These are phyloP conservation scores for Amanita pseudoporphyria DNA, from an alignment of 768 basidiomycete species.

Conservation along the genomic window DNA sequence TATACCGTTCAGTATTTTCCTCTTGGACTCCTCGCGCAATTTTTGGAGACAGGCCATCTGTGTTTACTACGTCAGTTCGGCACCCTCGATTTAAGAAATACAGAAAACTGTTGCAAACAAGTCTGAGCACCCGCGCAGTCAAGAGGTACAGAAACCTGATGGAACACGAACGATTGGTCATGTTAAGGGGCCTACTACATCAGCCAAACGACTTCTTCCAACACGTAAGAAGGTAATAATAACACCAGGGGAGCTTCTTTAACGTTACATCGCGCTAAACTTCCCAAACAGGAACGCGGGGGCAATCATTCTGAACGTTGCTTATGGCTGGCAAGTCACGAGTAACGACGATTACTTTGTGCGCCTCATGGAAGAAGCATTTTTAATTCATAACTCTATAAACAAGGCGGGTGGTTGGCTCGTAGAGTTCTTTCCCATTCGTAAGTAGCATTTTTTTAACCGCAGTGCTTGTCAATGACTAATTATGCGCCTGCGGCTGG, in stretches of 20 bases:
- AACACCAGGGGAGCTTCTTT: neutral
- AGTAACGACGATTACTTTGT: constrained; percentile 26
- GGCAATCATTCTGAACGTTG: constrained; percentile 25
- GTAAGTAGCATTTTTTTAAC: constrained; percentile 15
- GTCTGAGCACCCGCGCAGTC: constrained; percentile 25
- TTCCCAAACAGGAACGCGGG: constrained; percentile 21
- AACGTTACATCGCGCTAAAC: neutral
- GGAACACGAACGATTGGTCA: constrained; percentile 17
- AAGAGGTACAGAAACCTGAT: constrained; percentile 22
- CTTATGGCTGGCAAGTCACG: constrained; percentile 30
- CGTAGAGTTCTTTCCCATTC: constrained; percentile 29
- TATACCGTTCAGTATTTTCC: constrained; percentile 12
- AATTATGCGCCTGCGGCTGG: neutral
- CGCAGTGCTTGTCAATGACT: neutral
- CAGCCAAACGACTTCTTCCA: constrained; percentile 19
- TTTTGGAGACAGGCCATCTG: constrained; percentile 18
- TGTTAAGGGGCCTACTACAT: constrained; percentile 21
- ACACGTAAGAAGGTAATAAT: constrained; percentile 22
- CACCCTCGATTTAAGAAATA: constrained; percentile 27
- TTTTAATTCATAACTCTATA: constrained; percentile 16
- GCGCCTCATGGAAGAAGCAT: constrained; percentile 20
- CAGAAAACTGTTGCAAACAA: constrained; percentile 26
- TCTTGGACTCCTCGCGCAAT: constrained; percentile 16
- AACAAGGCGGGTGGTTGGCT: constrained; percentile 24
- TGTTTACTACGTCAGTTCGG: constrained; percentile 22